These are phyloP conservation scores for Handroanthus guayacan DNA, from an alignment of 257 asterid genomes.

Conservation along the genomic window DNA sequence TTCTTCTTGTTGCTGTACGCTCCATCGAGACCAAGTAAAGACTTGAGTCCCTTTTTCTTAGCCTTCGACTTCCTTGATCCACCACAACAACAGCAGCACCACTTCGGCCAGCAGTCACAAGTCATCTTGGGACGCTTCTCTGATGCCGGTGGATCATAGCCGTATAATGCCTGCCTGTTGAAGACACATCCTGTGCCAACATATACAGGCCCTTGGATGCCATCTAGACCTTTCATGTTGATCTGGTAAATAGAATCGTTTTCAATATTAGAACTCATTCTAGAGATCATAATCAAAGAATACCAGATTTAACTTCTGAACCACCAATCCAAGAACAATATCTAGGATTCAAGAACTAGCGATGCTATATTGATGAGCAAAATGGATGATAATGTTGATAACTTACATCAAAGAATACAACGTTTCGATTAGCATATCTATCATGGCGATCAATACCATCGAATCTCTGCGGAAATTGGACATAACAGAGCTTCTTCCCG, in stretches of 20 bases:
- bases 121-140: conserved; percentile 83
- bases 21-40: conserved; percentile 65
- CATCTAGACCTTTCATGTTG: conserved; percentile 89
- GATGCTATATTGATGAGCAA: background rate
- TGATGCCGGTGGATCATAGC: conserved; percentile 82
- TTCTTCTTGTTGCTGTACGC: conserved; percentile 66
- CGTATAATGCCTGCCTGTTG: conserved; percentile 79
- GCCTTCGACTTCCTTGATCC: conserved; percentile 71
- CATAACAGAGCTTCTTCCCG: conserved; percentile 87
- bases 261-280: background rate
- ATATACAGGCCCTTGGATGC: conserved; percentile 88
- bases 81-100: conserved; percentile 84
- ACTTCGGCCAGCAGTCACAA: conserved; percentile 85
- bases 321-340: background rate
- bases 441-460: conserved; percentile 91
- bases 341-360: background rate
- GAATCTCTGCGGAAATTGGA: conserved; percentile 85
- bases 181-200: conserved; percentile 87
- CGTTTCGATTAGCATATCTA: conserved; percentile 86
- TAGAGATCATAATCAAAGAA: background rate
- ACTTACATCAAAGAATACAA: conserved; percentile 86
- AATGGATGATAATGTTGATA: conserved; percentile 3
- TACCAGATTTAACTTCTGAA: conserved; percentile 8
- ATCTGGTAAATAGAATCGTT: conserved; percentile 47
- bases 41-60: conserved; percentile 71